Evolutionary conservation across 768 basidiomycete genomes (phyloP), one percentile per base, ranked within the genome.

Genomic region (Trametes cinnabarina): DNA sequence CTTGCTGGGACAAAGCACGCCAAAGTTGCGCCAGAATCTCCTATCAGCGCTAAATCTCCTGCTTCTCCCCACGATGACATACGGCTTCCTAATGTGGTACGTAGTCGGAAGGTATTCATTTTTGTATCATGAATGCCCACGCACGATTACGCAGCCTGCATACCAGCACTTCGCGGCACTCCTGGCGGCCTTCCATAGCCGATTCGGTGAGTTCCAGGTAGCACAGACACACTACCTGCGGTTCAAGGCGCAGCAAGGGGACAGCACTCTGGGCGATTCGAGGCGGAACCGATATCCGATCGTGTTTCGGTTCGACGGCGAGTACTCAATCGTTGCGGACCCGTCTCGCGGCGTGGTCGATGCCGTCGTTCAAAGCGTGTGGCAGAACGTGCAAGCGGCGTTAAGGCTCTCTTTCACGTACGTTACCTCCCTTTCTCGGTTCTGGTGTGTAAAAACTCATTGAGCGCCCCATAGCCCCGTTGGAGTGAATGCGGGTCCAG

Each of bases 251-350:
- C 57, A 54, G n/a, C 57, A 40, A 25, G 20, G 35, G 15, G 23
- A 23, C 3, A 30, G 37, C 25, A 37, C 17, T 23, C 12, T 8
- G 32, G 6, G 20, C 23, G 22, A 3, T 9, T 35, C 30, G 40
- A 47, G 22, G 26, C 47, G 40, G 4, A 34, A 14, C 8, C 25
- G 37, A 9, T 3, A 25, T 22, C 57, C 64, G 17, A 54, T 61
- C 46, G 44, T 63, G 5, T 82, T 83, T 63, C 69, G 68, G 23
- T 82, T 83, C 57, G 77, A 78, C 43, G 81, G 80, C 23, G 81
- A 83, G 69, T 82, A 72, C 68, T 77, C 80, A 1, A 67, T 77
- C 40, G 78, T 81, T 20, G 74, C 77, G 5, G 61, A 82, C 56
- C 64, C 81, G 17, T 46, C 71, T 8, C 67, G 65, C 34, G 74